A percentile compares a stretch with the other conserved stretches of the same genome.
Evolutionary conservation across 441 rosid genomes (phyloP).

Genomic region (Adansonia rubrostipa): DNA sequence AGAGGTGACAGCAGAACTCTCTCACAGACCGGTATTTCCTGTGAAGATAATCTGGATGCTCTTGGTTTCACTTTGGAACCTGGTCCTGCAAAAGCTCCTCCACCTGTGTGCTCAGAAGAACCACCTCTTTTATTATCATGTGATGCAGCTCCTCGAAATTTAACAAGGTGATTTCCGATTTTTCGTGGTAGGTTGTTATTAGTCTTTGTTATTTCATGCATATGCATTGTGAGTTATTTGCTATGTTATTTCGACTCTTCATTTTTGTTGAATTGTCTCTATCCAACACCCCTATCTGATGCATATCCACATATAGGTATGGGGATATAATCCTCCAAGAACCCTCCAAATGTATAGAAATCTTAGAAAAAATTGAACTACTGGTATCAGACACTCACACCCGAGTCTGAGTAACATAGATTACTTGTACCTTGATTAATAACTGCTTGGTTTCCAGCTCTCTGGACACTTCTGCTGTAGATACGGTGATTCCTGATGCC

Average conservation of each 20-base stretch:
- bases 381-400: too few relatives aligned
- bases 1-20: constrained; percentile 66
- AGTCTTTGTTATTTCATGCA: not conserved
- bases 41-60: constrained; percentile 49
- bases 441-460: constrained; percentile 52
- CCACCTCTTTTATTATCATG: constrained; percentile 36
- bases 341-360: too few relatives aligned
- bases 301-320: too few relatives aligned
- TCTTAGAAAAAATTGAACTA: too few relatives aligned
- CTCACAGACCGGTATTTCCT: constrained; percentile 61
- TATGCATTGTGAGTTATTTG: too few relatives aligned
- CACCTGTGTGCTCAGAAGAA: constrained; percentile 44
- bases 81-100: constrained; percentile 34
- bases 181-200: not conserved
- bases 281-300: too few relatives aligned
- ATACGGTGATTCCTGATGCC: constrained; percentile 43
- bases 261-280: too few relatives aligned
- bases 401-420: too few relatives aligned
- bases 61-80: constrained; percentile 73
- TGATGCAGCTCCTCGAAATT: constrained; percentile 19
- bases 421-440: not conserved
- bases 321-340: too few relatives aligned
- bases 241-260: too few relatives aligned
- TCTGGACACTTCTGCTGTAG: constrained; percentile 46
- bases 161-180: constrained; percentile 35